Evolutionary conservation across 2,329 filamentous ascomycete species (phyloP).

Genomic region (Neopestalotiopsis sp.): DNA sequence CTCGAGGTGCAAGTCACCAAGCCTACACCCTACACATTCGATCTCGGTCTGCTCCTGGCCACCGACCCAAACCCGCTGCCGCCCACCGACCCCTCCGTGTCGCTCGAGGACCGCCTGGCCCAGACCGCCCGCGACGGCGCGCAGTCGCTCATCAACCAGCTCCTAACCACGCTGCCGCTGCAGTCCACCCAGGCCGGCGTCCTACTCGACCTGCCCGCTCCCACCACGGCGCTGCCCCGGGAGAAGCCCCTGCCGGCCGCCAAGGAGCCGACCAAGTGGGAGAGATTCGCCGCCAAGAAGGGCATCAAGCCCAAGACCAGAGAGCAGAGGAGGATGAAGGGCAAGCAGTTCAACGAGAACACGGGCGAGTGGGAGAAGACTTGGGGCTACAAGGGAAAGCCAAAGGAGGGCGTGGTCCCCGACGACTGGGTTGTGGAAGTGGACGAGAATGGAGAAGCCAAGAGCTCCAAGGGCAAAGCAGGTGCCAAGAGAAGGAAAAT

Average conservation of each 20-base stretch:
- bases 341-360: constrained; percentile 84
- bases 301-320: constrained; percentile 90
- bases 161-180: constrained; percentile 86
- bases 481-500: constrained; percentile 30
- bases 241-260: constrained; percentile 88
- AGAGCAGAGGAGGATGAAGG: constrained; percentile 70
- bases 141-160: constrained; percentile 89
- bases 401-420: constrained; percentile 74
- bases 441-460: constrained; percentile 69
- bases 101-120: constrained; percentile 72
- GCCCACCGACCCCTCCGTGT: constrained; percentile 37
- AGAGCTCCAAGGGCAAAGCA: constrained; percentile 46
- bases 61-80: constrained; percentile 80
- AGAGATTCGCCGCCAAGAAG: constrained; percentile 95
- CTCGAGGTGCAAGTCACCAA: constrained; percentile 74
- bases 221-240: constrained; percentile 76
- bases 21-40: constrained; percentile 89
- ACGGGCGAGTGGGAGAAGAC: constrained; percentile 89
- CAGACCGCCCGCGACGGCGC: constrained; percentile 85
- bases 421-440: constrained; percentile 93
- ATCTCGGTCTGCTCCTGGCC: constrained; percentile 58
- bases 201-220: constrained; percentile 76
- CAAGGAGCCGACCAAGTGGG: constrained; percentile 91
- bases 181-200: constrained; percentile 73
- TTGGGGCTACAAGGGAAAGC: constrained; percentile 93